These are phyloP conservation scores for Zanthoxylum bungeanum DNA, from an alignment of 345 rosid genomes.

Conservation along the genomic window DNA sequence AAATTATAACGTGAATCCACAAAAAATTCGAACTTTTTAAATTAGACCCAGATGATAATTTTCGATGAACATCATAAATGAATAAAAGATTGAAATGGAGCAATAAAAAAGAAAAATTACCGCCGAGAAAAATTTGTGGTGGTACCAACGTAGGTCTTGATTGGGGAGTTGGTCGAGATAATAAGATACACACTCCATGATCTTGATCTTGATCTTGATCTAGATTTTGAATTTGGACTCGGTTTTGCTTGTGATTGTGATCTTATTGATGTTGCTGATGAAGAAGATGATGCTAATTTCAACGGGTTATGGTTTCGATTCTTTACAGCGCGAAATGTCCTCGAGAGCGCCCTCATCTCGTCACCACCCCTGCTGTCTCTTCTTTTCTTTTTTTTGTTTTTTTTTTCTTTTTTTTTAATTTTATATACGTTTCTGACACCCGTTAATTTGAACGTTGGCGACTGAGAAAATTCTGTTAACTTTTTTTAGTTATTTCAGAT, in stretches of 20 bases:
- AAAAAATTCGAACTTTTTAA: not conserved
- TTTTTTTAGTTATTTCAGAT: no score
- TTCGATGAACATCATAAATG: not conserved
- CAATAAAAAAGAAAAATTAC: slow-evolving; percentile 24
- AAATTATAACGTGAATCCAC: not conserved
- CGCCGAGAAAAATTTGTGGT: slow-evolving; percentile 75
- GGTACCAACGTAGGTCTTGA: slow-evolving; percentile 84
- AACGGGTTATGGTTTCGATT: slow-evolving; percentile 21
- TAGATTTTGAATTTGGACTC: slow-evolving; percentile 12
- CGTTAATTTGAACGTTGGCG: no score
- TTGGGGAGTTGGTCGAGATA: slow-evolving; percentile 60
- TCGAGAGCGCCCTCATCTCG: slow-evolving; percentile 41
- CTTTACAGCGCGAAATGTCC: slow-evolving; percentile 56
- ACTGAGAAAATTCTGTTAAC: no score
- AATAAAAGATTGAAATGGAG: not conserved
- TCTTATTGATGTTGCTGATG: slow-evolving; percentile 14
- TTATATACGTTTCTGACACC: no score
- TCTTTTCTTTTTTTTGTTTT: not conserved
- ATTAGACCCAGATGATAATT: slow-evolving; percentile 15
- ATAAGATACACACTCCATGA: slow-evolving; percentile 80
- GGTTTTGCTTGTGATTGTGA: slow-evolving; percentile 14
- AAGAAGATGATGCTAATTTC: slow-evolving; percentile 13
- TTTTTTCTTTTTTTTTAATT: no score
- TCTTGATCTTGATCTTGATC: no score
- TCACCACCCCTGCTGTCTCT: no score